Evolutionary conservation across 1,284 basidiomycete genomes (phyloP).

Genomic region (Rhodofomes roseus): DNA sequence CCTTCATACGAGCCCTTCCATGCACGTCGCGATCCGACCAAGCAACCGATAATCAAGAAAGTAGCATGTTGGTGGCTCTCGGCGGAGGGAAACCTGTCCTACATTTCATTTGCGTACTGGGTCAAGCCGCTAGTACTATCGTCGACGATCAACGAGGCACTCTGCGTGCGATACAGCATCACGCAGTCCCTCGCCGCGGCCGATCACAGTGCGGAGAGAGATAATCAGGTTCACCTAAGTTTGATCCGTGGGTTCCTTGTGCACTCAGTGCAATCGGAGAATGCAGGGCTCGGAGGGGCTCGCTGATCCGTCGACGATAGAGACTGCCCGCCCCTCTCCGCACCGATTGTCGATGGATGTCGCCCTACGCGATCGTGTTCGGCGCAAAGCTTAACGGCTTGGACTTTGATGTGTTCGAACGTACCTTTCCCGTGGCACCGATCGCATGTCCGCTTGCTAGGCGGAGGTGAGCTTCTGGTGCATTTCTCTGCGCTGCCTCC

Average conservation of each 20-base stretch:
- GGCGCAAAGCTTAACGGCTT: background rate
- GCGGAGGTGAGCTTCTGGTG: background rate
- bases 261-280: background rate
- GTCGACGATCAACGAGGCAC: conserved; percentile 3
- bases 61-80: background rate
- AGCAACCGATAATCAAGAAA: background rate
- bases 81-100: background rate
- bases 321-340: background rate
- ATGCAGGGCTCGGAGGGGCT: background rate
- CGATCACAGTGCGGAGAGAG: background rate
- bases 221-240: background rate
- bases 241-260: background rate
- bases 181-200: background rate
- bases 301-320: background rate
- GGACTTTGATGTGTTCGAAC: background rate
- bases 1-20: background rate
- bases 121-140: background rate
- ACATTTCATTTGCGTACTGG: background rate
- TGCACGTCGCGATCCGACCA: too few species aligned
- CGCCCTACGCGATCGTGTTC: background rate
- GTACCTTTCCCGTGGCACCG: background rate
- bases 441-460: background rate
- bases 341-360: conserved; percentile 1
- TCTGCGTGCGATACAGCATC: background rate
- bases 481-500: conserved; percentile 1